Percentiles rank a stretch among this genome's conserved stretches.
These are phyloP conservation scores for Chlorella sp. DNA, from an alignment of 139 green algal species.

Conservation along the genomic window DNA sequence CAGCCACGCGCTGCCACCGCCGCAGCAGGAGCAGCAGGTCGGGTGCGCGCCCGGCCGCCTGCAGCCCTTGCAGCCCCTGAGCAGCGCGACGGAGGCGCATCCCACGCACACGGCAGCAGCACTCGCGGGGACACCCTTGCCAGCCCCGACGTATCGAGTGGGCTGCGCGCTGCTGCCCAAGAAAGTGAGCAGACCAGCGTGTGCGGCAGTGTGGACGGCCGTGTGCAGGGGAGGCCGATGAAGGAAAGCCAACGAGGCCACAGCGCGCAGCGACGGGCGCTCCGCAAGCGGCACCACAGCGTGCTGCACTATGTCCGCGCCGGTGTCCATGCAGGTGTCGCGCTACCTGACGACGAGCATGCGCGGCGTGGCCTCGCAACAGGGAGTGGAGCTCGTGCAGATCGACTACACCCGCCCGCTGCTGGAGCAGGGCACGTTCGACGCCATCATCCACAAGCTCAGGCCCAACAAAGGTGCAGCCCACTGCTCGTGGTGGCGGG, in stretches of 20 bases:
- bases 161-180: slow-evolving; percentile 41
- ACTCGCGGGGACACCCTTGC: too few species aligned
- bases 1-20: too few species aligned
- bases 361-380: slow-evolving; percentile 15
- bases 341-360: slow-evolving; percentile 50
- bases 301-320: background rate
- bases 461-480: slow-evolving; percentile 54
- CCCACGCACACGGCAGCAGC: too few species aligned
- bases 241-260: too few species aligned
- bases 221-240: background rate
- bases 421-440: slow-evolving; percentile 54
- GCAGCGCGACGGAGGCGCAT: too few species aligned
- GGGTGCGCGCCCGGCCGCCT: too few species aligned
- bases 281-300: too few species aligned
- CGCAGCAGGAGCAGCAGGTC: too few species aligned
- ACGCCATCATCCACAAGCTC: slow-evolving; percentile 73
- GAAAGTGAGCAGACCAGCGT: slow-evolving; percentile 14
- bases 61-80: too few species aligned
- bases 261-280: too few species aligned
- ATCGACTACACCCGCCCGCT: slow-evolving; percentile 48
- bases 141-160: too few species aligned
- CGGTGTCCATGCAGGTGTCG: slow-evolving; percentile 7
- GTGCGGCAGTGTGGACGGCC: background rate
- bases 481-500: too few species aligned
- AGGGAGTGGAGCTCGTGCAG: slow-evolving; percentile 40